Percentiles rank a stretch among this genome's conserved stretches.
Conservation (phyloP, 106 monocot genomes). For the Acorus gramineus region DNA sequence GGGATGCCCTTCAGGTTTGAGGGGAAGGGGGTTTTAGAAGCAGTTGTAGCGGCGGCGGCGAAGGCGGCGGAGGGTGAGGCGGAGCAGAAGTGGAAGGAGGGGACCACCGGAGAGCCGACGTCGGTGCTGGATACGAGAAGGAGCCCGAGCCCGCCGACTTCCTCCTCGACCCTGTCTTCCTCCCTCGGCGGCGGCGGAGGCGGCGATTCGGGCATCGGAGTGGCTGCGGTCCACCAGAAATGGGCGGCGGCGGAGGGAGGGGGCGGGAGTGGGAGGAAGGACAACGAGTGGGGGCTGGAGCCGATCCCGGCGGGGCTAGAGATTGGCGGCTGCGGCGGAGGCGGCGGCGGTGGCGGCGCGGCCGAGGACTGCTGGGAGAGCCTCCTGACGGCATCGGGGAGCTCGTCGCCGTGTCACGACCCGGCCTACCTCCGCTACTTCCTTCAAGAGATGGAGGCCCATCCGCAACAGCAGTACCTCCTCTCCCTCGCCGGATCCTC, state of each 20-base stretch:
- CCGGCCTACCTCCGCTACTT: constrained; percentile 26
- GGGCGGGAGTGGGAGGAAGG: constrained; percentile 10
- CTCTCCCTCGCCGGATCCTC: neutral
- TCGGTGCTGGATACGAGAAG: constrained; percentile 42
- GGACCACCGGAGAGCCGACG: constrained; percentile 18
- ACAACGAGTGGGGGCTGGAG: constrained; percentile 37
- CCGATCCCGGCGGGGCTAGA: constrained; percentile 18
- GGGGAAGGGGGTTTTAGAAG: constrained; percentile 9
- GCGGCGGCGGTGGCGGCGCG: constrained; percentile 7
- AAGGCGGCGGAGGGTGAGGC: constrained; percentile 1
- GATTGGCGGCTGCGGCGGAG: constrained; percentile 10
- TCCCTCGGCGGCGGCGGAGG: constrained; percentile 17
- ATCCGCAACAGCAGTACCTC: constrained; percentile 7
- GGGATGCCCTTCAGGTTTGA: constrained; percentile 23
- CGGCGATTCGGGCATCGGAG: constrained; percentile 5
- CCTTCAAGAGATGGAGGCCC: constrained; percentile 9
- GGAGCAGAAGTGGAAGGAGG: neutral
- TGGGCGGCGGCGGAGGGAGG: constrained; percentile 1
- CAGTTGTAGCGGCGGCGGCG: neutral
- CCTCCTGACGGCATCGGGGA: constrained; percentile 17
- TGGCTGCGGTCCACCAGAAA: constrained; percentile 14
- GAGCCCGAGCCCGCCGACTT: constrained; percentile 44
- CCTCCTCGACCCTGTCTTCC: constrained; percentile 40
- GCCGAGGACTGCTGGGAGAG: constrained; percentile 28
- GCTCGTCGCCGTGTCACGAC: constrained; percentile 3